These are phyloP conservation scores for Salix dunnii DNA, from an alignment of 345 rosid species.

Conservation along the genomic window DNA sequence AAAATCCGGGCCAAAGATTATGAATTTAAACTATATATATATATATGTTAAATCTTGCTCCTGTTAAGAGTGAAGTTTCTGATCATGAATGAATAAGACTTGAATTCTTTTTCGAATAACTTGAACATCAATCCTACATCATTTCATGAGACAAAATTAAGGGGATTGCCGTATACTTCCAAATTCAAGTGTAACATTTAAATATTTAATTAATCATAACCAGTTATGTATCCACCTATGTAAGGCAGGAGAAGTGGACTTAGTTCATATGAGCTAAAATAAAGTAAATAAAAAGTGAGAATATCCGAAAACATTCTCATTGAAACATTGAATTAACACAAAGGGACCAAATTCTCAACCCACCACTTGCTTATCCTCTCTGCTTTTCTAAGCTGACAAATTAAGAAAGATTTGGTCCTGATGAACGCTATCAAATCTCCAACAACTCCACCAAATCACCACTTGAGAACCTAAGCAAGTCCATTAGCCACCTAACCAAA, in stretches of 20 bases:
- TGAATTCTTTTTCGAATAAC: no score
- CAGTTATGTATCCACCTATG: no score
- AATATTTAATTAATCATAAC: no score
- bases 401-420: neutral
- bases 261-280: neutral
- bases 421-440: conserved; percentile 21
- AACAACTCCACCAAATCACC: conserved; percentile 40
- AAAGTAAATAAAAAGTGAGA: neutral
- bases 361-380: neutral
- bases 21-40: no score
- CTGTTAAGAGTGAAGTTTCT: no score
- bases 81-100: no score
- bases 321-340: neutral
- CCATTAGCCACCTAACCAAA: conserved; percentile 1
- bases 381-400: neutral
- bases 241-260: no score
- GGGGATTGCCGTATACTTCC: no score
- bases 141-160: no score
- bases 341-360: neutral
- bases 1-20: neutral
- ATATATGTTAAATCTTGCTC: no score
- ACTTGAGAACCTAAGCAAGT: conserved; percentile 22
- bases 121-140: no score
- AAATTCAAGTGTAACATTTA: no score
- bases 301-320: neutral